Evolutionary conservation across 2,329 filamentous ascomycete genomes (phyloP).

Genomic region (Xylariaceae sp.): DNA sequence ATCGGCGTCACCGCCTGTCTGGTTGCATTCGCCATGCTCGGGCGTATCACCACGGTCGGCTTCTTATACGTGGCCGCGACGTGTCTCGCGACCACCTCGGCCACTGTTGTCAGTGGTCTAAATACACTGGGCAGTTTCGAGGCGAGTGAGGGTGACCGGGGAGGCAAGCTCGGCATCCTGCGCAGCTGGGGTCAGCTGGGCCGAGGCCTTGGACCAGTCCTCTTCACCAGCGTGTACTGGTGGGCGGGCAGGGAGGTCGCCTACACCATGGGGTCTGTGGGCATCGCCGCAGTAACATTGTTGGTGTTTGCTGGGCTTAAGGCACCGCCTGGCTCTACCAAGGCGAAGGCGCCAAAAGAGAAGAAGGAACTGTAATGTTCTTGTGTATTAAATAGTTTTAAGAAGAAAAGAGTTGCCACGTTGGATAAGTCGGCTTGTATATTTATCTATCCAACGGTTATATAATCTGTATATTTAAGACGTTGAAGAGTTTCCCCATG

Average conservation of each 20-base stretch:
- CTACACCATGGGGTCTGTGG: constrained; percentile 74
- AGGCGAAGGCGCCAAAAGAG: constrained; percentile 13
- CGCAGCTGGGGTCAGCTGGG: constrained; percentile 82
- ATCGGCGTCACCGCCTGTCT: constrained; percentile 75
- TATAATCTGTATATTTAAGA: too few species aligned
- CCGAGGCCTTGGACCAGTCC: constrained; percentile 76
- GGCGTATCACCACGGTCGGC: constrained; percentile 60
- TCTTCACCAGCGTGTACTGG: constrained; percentile 97
- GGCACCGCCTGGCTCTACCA: constrained; percentile 46
- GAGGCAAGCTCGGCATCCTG: constrained; percentile 80
- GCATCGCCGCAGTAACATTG: constrained; percentile 70
- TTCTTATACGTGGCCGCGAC: constrained; percentile 79
- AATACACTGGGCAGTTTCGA: constrained; percentile 92
- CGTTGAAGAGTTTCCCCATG: too few species aligned
- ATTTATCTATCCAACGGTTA: too few species aligned
- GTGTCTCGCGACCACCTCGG: constrained; percentile 82
- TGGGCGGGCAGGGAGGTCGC: constrained; percentile 89
- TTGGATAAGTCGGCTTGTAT: too few species aligned
- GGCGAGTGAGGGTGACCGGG: constrained; percentile 72
- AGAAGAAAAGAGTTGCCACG: too few species aligned
- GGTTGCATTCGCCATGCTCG: constrained; percentile 74
- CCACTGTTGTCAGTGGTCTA: constrained; percentile 89
- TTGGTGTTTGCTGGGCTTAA: constrained; percentile 70
- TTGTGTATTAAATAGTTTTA: too few species aligned
- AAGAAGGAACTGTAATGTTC: constrained; percentile 24